These are phyloP conservation scores for Senecio squalidus DNA, from an alignment of 140 eudicot species.

Conservation along the genomic window DNA sequence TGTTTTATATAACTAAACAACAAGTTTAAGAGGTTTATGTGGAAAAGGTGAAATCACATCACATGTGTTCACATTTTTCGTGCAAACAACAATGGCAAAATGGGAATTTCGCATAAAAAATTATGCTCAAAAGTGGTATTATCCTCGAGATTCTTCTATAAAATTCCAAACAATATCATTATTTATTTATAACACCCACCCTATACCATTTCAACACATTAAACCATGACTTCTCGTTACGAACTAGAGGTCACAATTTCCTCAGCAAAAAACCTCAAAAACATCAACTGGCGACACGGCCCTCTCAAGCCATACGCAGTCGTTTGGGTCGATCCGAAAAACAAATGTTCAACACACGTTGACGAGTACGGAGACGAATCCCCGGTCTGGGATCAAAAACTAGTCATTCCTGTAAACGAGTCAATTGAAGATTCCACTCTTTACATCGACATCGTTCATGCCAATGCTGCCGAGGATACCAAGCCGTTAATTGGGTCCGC, in stretches of 20 bases:
- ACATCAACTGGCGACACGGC: conserved; percentile 91
- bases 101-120: not conserved
- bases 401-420: conserved; percentile 42
- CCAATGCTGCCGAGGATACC: conserved; percentile 47
- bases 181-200: not conserved
- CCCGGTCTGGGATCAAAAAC: conserved; percentile 61
- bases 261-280: conserved; percentile 77
- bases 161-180: not conserved
- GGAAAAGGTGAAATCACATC: too few relatives aligned
- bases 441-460: conserved; percentile 70
- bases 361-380: conserved; percentile 59
- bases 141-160: conserved; percentile 13
- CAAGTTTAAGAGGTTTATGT: too few relatives aligned
- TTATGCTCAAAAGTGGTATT: not conserved
- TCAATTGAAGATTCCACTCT: conserved; percentile 65
- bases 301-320: conserved; percentile 75
- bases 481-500: conserved; percentile 90
- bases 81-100: not conserved
- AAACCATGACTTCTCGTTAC: conserved; percentile 50
- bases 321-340: conserved; percentile 67
- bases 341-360: conserved; percentile 50
- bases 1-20: too few relatives aligned
- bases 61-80: not conserved
- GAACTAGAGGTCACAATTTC: conserved; percentile 53
- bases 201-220: not conserved